phyloP scores from a whole-genome alignment of 129 eudicot species.

The Helianthus annuus region HanXRQr2.0-SUNRISE NC_035441.2:94226911-94227410 shows the following conservation, averaged over 20 bases:
- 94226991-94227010: constrained; percentile 68
- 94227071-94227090: constrained; percentile 24
- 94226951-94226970: constrained; percentile 40
- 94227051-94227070: constrained; percentile 18
- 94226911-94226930: constrained; percentile 80
- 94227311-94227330: too few species aligned
- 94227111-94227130: constrained; percentile 20
- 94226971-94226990: constrained; percentile 76
- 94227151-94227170: constrained; percentile 25
- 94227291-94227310: too few species aligned
- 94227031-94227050: constrained; percentile 45
- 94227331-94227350: too few species aligned
- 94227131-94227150: constrained; percentile 15
- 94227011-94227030: constrained; percentile 29
- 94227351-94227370: too few species aligned
- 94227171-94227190: constrained; percentile 35
- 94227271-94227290: too few species aligned
- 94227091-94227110: constrained; percentile 36
- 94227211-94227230: constrained; percentile 12
- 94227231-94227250: constrained; percentile 27
- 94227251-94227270: too few species aligned
- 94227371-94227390: too few species aligned
- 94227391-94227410: too few species aligned
- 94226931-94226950: constrained; percentile 40
- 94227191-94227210: constrained; percentile 10